Conservation (phyloP, 1,284 basidiomycete genomes). For the Ceratorhiza oryzae-sativae region DNA sequence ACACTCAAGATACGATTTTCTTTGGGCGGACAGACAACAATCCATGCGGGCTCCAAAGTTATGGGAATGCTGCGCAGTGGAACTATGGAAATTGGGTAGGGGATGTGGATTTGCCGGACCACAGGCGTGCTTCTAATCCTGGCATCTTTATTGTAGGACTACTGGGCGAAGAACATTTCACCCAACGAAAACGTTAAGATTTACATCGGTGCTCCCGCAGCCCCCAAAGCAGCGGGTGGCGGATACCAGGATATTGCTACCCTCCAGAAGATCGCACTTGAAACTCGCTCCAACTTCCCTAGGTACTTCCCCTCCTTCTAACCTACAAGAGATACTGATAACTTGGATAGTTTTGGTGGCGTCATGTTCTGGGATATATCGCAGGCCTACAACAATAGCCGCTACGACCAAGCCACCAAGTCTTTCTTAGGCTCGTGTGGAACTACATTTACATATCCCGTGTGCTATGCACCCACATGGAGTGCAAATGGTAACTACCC, state of each 20-base stretch:
- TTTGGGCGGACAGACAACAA: slow-evolving; percentile 42
- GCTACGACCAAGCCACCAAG: slow-evolving; percentile 67
- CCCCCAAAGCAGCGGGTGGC: slow-evolving; percentile 43
- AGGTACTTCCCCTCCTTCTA: neutral
- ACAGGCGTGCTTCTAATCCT: neutral
- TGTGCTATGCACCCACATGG: slow-evolving; percentile 63
- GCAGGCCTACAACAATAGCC: slow-evolving; percentile 63
- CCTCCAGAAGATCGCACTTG: slow-evolving; percentile 38
- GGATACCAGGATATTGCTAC: slow-evolving; percentile 40
- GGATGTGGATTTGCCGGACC: neutral
- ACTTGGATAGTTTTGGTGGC: slow-evolving; percentile 61
- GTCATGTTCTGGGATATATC: slow-evolving; percentile 76
- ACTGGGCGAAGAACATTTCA: slow-evolving; percentile 44
- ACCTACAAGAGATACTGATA: neutral
- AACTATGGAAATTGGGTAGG: slow-evolving; percentile 42
- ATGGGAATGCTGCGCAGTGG: slow-evolving; percentile 39
- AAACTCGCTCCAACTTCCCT: slow-evolving; percentile 58
- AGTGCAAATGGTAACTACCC: slow-evolving; percentile 60
- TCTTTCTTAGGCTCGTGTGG: slow-evolving; percentile 61
- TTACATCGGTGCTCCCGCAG: slow-evolving; percentile 45
- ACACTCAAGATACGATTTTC: no score
- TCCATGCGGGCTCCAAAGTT: slow-evolving; percentile 43
- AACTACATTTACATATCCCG: slow-evolving; percentile 65
- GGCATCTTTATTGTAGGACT: slow-evolving; percentile 38
- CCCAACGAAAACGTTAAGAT: slow-evolving; percentile 46